These are phyloP conservation scores for Protostelium mycophagum DNA, from an alignment of 78 protist genomes.

Conservation along the genomic window DNA sequence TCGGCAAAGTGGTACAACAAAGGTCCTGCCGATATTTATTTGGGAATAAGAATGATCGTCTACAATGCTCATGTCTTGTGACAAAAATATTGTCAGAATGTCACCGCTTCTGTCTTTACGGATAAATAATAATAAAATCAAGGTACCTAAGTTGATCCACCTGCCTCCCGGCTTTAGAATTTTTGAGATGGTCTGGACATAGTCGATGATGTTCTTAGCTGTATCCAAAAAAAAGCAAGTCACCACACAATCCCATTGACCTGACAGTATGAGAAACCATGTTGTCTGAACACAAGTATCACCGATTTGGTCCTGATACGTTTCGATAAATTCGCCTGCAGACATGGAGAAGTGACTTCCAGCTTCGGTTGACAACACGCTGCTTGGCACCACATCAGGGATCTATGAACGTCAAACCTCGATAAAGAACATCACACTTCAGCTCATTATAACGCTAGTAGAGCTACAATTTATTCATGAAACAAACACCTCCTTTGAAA, in stretches of 20 bases:
- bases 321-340: constrained; percentile 87
- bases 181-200: constrained; percentile 64
- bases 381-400: constrained; percentile 49
- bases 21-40: constrained; percentile 35
- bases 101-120: constrained; percentile 5
- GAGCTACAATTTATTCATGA: no score
- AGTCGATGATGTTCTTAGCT: constrained; percentile 83
- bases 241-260: constrained; percentile 72
- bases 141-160: constrained; percentile 81
- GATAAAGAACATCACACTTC: background rate
- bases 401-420: background rate
- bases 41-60: background rate
- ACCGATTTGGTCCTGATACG: constrained; percentile 13
- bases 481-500: no score
- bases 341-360: constrained; percentile 67
- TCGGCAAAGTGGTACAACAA: constrained; percentile 64
- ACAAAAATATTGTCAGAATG: constrained; percentile 2
- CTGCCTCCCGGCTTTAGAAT: constrained; percentile 75
- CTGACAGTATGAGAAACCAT: background rate
- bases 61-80: background rate
- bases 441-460: background rate
- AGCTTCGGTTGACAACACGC: constrained; percentile 25
- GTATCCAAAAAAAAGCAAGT: constrained; percentile 96
- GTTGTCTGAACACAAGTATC: background rate
- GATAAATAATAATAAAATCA: constrained; percentile 2